A percentile compares a stretch with the other conserved stretches of the same genome.
Evolutionary conservation across 2,329 filamentous ascomycete genomes (phyloP).

Genomic region (Pezicula neosporulosa): DNA sequence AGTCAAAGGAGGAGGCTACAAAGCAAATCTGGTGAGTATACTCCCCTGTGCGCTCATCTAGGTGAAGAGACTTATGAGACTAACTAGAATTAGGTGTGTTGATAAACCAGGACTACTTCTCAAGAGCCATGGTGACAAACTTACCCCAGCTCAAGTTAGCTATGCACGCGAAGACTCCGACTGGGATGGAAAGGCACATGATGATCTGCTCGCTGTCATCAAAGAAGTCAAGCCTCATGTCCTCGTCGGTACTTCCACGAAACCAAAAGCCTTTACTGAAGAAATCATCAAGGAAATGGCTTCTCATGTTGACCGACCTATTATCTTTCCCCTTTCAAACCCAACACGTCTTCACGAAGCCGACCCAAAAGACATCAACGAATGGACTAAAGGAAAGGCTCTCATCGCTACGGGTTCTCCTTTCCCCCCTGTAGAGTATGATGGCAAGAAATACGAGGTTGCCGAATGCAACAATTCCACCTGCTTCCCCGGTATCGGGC

Average conservation of each 20-base stretch:
- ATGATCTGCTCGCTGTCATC: slow-evolving; percentile 63
- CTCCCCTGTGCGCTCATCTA: not conserved
- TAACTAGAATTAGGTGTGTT: slow-evolving; percentile 54
- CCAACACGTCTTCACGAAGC: slow-evolving; percentile 83
- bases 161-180: slow-evolving; percentile 64
- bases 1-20: slow-evolving; percentile 69
- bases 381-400: slow-evolving; percentile 75
- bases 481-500: slow-evolving; percentile 81
- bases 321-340: slow-evolving; percentile 80
- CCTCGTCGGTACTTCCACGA: slow-evolving; percentile 79
- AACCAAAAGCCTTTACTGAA: slow-evolving; percentile 71
- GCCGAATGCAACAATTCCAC: slow-evolving; percentile 90
- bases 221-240: slow-evolving; percentile 73
- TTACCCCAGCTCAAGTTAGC: slow-evolving; percentile 63
- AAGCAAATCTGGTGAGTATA: slow-evolving; percentile 69
- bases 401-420: slow-evolving; percentile 82
- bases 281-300: slow-evolving; percentile 75
- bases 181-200: slow-evolving; percentile 56
- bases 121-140: slow-evolving; percentile 52
- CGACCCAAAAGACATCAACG: slow-evolving; percentile 68
- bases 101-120: slow-evolving; percentile 79
- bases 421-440: slow-evolving; percentile 69
- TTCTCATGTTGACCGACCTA: slow-evolving; percentile 66
- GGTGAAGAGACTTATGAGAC: not conserved
- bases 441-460: slow-evolving; percentile 43